These are phyloP conservation scores for Boletus semigastroideus DNA, from an alignment of 1,284 basidiomycete genomes.

Conservation along the genomic window DNA sequence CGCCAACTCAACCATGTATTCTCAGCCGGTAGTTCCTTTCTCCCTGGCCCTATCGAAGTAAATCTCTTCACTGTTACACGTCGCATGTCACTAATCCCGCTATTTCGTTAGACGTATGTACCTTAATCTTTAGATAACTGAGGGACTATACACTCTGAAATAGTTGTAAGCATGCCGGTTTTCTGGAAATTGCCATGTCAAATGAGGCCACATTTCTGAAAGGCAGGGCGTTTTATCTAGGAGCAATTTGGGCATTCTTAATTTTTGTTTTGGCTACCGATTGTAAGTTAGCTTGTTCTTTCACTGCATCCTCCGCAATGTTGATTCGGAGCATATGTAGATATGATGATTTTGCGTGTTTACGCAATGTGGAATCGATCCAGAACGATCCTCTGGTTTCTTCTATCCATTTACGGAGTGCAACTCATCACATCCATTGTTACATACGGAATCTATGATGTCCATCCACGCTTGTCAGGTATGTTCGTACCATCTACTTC, in stretches of 20 bases:
- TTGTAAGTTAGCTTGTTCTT: neutral
- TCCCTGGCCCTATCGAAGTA: neutral
- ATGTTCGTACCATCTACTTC: too few species aligned
- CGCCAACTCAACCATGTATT: neutral
- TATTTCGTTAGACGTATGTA: neutral
- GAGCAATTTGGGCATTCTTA: neutral
- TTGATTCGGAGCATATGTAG: neutral
- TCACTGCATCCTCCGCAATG: too few species aligned
- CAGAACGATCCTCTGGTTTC: neutral
- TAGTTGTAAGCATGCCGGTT: neutral
- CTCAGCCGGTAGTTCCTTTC: neutral
- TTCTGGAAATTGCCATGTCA: neutral
- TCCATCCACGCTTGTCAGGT: neutral
- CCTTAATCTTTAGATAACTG: neutral
- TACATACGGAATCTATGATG: neutral
- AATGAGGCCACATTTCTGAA: too few species aligned
- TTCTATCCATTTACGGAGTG: neutral
- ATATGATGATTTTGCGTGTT: neutral
- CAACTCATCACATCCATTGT: neutral
- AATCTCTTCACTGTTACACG: neutral
- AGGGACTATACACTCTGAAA: neutral
- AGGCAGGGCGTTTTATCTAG: neutral
- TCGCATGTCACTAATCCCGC: neutral
- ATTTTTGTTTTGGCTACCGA: neutral
- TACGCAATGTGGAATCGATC: neutral